Percentiles rank a stretch among this genome's conserved stretches.
Evolutionary conservation across 306 rosid genomes (phyloP).

Genomic region (Dalbergia oliveri): DNA sequence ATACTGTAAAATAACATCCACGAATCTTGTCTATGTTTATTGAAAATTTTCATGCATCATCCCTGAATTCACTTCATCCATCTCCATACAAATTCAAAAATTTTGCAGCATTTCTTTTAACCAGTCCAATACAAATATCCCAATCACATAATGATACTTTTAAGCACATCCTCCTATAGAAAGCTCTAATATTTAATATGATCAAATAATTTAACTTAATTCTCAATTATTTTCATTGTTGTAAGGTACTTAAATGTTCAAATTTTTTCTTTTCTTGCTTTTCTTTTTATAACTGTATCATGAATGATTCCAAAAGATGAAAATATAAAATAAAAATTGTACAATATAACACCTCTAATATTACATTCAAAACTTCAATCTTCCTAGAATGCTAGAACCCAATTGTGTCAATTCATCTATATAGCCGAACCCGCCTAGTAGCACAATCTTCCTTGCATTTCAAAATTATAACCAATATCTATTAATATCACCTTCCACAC

Average conservation of each 20-base stretch:
- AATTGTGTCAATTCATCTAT: background rate
- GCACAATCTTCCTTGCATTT: slow-evolving; percentile 1
- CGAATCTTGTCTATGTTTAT: slow-evolving; percentile 14
- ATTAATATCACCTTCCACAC: slow-evolving; percentile 2
- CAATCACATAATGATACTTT: background rate
- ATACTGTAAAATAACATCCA: background rate
- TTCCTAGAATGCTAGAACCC: background rate
- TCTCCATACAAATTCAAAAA: background rate
- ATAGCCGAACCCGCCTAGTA: background rate
- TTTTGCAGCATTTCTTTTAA: slow-evolving; percentile 12
- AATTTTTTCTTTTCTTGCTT: background rate
- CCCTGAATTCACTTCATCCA: slow-evolving; percentile 5
- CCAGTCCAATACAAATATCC: slow-evolving; percentile 1
- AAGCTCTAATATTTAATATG: background rate
- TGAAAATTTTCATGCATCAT: slow-evolving; percentile 27
- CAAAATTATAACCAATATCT: background rate
- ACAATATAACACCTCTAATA: background rate
- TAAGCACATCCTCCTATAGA: background rate
- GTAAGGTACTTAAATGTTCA: background rate
- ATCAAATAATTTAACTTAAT: background rate
- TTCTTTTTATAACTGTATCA: background rate
- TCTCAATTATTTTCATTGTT: no score
- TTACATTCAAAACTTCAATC: background rate
- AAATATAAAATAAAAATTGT: background rate
- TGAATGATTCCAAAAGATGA: background rate